Percentiles rank a stretch among this genome's conserved stretches.
phyloP scores from a whole-genome alignment of 1,139 yeast species.

The Oligophagozyma castellii region DNA sequence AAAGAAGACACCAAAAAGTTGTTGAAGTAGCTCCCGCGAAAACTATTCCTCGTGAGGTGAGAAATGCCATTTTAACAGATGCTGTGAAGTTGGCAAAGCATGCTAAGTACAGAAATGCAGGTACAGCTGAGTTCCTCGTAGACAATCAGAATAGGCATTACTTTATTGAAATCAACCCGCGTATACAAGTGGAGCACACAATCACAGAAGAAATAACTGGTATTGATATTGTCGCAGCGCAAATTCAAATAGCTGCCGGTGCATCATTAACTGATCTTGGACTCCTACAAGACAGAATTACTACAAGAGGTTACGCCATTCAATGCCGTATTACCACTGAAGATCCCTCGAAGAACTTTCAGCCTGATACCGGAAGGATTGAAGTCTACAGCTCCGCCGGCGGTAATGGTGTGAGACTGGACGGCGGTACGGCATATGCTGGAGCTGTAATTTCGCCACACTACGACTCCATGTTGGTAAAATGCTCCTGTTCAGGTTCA shows the following conservation, averaged over 20 bases:
- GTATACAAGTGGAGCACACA: conserved; percentile 98
- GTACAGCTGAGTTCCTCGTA: conserved; percentile 96
- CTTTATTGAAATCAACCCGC: conserved; percentile 95
- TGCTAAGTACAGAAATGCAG: conserved; percentile 92
- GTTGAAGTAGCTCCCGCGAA: conserved; percentile 99
- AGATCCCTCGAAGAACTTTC: conserved; percentile 93
- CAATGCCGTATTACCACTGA: conserved; percentile 99
- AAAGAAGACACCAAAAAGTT: conserved; percentile 97
- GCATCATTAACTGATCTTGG: conserved; percentile 89
- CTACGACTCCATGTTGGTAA: conserved; percentile 96
- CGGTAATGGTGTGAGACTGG: conserved; percentile 97
- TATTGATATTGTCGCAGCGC: conserved; percentile 95
- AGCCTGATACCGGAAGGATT: conserved; percentile 96
- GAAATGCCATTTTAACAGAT: conserved; percentile 86
- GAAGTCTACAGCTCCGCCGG: conserved; percentile 98
- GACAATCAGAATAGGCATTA: conserved; percentile 91
- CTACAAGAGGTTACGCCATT: conserved; percentile 94
- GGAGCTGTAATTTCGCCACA: conserved; percentile 96
- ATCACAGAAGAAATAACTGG: conserved; percentile 99
- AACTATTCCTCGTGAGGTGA: conserved; percentile 63
- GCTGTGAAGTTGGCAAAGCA: conserved; percentile 84
- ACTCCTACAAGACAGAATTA: conserved; percentile 81
- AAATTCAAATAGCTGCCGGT: conserved; percentile 98
- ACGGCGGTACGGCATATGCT: conserved; percentile 99
- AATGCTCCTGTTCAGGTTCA: conserved; percentile 92